These are phyloP conservation scores for Celoporthe dispersa DNA, from an alignment of 2,329 filamentous ascomycete species.

Conservation along the genomic window DNA sequence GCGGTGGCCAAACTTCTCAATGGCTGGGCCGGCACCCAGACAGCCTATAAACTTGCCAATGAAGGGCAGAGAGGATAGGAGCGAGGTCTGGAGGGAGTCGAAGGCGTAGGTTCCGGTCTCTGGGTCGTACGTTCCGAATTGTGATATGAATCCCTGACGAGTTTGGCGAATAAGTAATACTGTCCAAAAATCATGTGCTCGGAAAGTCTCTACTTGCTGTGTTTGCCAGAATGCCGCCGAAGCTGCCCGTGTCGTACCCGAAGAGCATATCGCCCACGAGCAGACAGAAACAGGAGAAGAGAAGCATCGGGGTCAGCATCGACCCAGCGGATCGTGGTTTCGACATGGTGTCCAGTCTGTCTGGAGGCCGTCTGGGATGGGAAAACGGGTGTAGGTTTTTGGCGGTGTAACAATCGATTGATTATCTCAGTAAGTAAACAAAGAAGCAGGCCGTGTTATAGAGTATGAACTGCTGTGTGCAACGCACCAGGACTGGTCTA, in stretches of 20 bases:
- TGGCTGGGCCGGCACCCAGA: slow-evolving; percentile 29
- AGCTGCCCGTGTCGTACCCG: slow-evolving; percentile 33
- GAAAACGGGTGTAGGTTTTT: too few relatives aligned
- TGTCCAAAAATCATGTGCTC: too few relatives aligned
- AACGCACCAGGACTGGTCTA: not conserved
- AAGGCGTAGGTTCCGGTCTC: slow-evolving; percentile 21
- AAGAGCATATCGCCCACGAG: slow-evolving; percentile 33
- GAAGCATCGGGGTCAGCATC: slow-evolving; percentile 29
- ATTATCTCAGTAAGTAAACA: too few relatives aligned
- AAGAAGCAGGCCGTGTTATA: too few relatives aligned
- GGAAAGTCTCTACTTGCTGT: slow-evolving; percentile 13
- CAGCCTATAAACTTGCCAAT: slow-evolving; percentile 33
- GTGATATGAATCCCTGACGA: too few relatives aligned
- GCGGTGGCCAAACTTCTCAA: slow-evolving; percentile 32
- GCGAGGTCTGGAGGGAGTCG: slow-evolving; percentile 27
- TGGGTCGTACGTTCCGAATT: too few relatives aligned
- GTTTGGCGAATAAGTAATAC: too few relatives aligned
- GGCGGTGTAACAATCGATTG: too few relatives aligned
- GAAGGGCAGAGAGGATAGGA: slow-evolving; percentile 30
- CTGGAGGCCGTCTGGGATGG: too few relatives aligned
- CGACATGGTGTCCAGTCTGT: not conserved
- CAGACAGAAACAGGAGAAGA: slow-evolving; percentile 33
- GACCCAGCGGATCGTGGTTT: slow-evolving; percentile 12
- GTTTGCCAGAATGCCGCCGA: slow-evolving; percentile 33
- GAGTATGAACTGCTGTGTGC: not conserved